Evolutionary conservation across 257 asterid genomes (phyloP), one percentile per base, ranked within the genome.

Genomic region (Prunella vulgaris): DNA sequence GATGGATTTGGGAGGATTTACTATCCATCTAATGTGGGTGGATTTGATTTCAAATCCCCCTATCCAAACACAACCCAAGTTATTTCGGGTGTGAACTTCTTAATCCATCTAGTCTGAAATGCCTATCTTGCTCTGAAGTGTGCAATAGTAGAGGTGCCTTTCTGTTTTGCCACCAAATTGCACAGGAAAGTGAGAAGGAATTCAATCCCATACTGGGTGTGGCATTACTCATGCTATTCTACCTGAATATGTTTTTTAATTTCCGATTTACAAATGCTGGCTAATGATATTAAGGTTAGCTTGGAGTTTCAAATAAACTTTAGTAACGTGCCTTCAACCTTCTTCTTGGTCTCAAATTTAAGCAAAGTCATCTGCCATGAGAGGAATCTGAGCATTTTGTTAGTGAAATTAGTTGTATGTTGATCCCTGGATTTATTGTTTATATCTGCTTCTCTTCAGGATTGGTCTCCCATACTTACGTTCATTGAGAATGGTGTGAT

Each of bases 381-480:
- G 32, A 74, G n/a, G 65, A 9, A 30, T 74, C 57, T 49, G 15
- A 25, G 15, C 21, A 4, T 64, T 69, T 64, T 27, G 7, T 48
- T 17, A 48, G 20, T 51, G 70, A 70, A 68, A 33, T 60, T 67
- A 59, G 54, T 57, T 2, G 28, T 65, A 42, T n/a, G 37, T 68
- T 62, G 69, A 76, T 67, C 76, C 63, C 28, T 15, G 58, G 65
- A 70, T 68, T 69, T 61, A 42, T 56, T 60, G 32, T 60, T 60
- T 77, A 28, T 59, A 62, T 69, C 42, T 20, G 20, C 33, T 71
- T 74, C 60, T 75, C 76, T 78, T 53, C 83, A 90, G 99, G 97
- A 93, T 73, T 93, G 97, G 99, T 74, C 63, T 48, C 86, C 86
- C 32, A 76, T 90, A 27, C 93, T 93, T 77, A 17, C 76, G 52